Evolutionary conservation across 129 eudicot species (phyloP), one percentile per base, ranked within the genome.

Genomic region (Arctium minus): DNA sequence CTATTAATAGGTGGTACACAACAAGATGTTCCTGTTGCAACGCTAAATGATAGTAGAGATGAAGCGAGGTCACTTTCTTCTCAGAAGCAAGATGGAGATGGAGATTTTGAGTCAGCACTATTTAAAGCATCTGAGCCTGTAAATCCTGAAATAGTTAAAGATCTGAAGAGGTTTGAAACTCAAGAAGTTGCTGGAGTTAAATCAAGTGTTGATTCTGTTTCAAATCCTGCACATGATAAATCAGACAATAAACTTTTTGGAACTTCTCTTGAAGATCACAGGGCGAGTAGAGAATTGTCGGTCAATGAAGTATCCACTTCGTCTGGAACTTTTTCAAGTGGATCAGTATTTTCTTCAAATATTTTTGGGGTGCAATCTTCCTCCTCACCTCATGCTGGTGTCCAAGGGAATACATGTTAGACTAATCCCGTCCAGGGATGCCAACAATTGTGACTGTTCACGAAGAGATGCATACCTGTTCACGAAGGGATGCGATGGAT

Each of bases 291-390:
- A 50, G 86, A 86, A 36, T 64, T 77, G 56, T 75, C 80, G 27
- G 85, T 74, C 36, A 86, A 78, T 70, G 67, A 68, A 64, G 74
- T 77, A 64, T 70, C 90, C 65, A 78, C 74, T 60, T 82, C 85
- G 29, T 46, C 86, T 74, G 84, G 69, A 50, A 44, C 87, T 65
- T 31, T 46, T 44, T 81, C 91, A 72, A 83, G 88, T 75, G 93
- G 86, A 86, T 62, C 81, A 48, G 1, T 70, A 48, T 75, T 76
- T 88, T 39, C 81, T 75, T 79, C 89, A 60, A 84, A 33, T 71
- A 48, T 81, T 33, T 76, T 87, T 75, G 86, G 74, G 84, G 88
- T 70, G 36, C 86, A 80, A 75, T 78, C 86, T 67, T 70, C 69
- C 48, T 72, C 79, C 62, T 48, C 67, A 2, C 37, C 88, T 75